phyloP scores from a whole-genome alignment of 345 rosid species.

The Conringia planisiliqua region DNA sequence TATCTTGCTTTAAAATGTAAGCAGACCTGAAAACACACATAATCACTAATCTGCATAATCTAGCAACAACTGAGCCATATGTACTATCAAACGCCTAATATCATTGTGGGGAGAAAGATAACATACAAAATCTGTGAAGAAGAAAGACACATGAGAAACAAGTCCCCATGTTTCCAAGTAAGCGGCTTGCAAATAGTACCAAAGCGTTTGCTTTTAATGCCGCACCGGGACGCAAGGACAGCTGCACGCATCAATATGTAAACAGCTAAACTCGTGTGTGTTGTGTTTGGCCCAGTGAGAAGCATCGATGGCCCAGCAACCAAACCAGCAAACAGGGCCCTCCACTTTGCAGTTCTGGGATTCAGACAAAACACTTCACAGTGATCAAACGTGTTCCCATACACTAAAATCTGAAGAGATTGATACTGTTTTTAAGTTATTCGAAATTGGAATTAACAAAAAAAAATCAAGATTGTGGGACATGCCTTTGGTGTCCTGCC shows the following conservation, averaged over 20 bases:
- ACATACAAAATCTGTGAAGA: conserved; percentile 91
- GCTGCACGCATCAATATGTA: conserved; percentile 94
- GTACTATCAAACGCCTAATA: neutral
- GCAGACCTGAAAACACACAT: conserved; percentile 57
- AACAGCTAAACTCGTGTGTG: conserved; percentile 82
- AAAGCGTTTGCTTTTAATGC: conserved; percentile 82
- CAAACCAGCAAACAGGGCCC: conserved; percentile 79
- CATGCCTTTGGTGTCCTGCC: conserved; percentile 73
- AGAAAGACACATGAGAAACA: conserved; percentile 94
- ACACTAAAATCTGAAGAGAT: neutral
- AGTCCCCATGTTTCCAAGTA: conserved; percentile 96
- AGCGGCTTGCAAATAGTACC: conserved; percentile 85
- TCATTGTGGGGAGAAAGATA: neutral
- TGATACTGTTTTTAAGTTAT: neutral
- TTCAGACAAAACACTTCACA: conserved; percentile 11
- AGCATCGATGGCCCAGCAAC: conserved; percentile 96
- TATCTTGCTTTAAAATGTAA: conserved; percentile 81
- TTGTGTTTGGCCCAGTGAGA: conserved; percentile 75
- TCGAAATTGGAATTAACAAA: neutral
- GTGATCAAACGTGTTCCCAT: conserved; percentile 17
- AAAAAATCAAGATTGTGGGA: conserved; percentile 8
- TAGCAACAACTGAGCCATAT: neutral
- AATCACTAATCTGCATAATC: neutral
- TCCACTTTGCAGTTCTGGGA: conserved; percentile 84
- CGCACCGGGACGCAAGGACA: conserved; percentile 89